Conservation (phyloP, 305 asterid genomes). For the Solanum hybrid region DNA sequence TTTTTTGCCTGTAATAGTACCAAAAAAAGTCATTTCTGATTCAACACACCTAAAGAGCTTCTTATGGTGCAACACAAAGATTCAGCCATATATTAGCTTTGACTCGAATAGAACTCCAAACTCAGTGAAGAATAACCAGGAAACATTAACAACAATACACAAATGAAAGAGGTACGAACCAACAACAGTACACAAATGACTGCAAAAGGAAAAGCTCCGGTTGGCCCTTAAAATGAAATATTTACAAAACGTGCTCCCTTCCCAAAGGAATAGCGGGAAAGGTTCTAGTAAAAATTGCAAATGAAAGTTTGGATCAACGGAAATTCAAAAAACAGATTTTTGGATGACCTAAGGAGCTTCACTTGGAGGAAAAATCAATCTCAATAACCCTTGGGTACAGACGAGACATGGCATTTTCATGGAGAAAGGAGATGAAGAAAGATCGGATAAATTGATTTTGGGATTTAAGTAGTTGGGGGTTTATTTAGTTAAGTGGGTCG, state of each 20-base stretch:
- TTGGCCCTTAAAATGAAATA: neutral
- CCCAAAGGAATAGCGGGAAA: rapidly evolving
- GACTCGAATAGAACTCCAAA: neutral
- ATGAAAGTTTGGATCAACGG: neutral
- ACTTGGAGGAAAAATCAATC: neutral
- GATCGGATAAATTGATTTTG: neutral
- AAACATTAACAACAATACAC: neutral
- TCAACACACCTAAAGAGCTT: neutral
- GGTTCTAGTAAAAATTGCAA: neutral
- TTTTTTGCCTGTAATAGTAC: neutral
- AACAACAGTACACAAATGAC: neutral
- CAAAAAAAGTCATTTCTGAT: neutral
- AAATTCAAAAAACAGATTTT: neutral
- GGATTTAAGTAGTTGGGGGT: neutral
- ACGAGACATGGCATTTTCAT: neutral
- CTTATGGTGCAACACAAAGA: neutral
- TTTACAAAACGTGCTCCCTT: neutral
- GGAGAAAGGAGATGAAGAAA: neutral
- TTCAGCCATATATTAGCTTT: neutral
- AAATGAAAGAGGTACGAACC: neutral
- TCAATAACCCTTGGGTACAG: neutral
- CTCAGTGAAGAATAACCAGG: neutral
- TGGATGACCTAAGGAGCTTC: neutral
- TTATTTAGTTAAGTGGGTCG: neutral
- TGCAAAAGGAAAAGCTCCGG: neutral